phyloP scores from a whole-genome alignment of 2,329 filamentous ascomycete species.

The Ophiognomonia clavigignenti-juglandacearum region DNA sequence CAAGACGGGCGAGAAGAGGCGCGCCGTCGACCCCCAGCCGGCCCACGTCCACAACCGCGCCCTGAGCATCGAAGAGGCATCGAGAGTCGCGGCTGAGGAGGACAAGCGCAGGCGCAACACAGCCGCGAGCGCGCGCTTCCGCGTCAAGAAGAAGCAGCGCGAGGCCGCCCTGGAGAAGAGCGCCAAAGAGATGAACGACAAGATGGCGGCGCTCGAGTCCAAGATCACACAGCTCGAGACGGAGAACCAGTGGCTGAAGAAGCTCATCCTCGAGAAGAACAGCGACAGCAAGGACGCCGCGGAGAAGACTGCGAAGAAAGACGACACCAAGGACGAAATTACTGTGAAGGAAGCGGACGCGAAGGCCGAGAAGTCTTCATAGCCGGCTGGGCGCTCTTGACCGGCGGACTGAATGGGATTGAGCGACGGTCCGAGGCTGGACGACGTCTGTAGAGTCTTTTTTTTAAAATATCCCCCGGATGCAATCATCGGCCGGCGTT shows the following conservation, averaged over 20 bases:
- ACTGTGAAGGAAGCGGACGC: slow-evolving; percentile 3
- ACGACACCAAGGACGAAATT: slow-evolving; percentile 29
- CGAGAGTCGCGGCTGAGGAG: slow-evolving; percentile 74
- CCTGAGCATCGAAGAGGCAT: slow-evolving; percentile 63
- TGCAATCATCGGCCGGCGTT: slow-evolving; percentile 15
- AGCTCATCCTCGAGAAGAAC: slow-evolving; percentile 77
- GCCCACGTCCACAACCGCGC: slow-evolving; percentile 34
- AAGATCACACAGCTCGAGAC: slow-evolving; percentile 74
- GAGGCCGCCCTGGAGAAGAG: slow-evolving; percentile 80
- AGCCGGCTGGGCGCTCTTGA: too few relatives aligned
- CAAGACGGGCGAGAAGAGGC: slow-evolving; percentile 39
- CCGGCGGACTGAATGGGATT: too few relatives aligned
- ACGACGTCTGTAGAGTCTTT: slow-evolving; percentile 4
- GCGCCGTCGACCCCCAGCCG: slow-evolving; percentile 33
- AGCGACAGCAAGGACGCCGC: slow-evolving; percentile 52
- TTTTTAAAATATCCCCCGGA: slow-evolving; percentile 2
- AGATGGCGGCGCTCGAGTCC: slow-evolving; percentile 67
- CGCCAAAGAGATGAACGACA: slow-evolving; percentile 78
- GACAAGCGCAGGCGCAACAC: slow-evolving; percentile 89
- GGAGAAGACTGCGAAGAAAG: slow-evolving; percentile 47
- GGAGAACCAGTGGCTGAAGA: slow-evolving; percentile 79
- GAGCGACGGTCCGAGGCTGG: not conserved
- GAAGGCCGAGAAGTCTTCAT: slow-evolving; percentile 11
- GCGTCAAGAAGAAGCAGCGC: slow-evolving; percentile 93
- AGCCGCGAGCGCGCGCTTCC: slow-evolving; percentile 81